phyloP scores from a whole-genome alignment of 192 early-diverging fungal genomes.

The Helicostylum pulchrum region DNA sequence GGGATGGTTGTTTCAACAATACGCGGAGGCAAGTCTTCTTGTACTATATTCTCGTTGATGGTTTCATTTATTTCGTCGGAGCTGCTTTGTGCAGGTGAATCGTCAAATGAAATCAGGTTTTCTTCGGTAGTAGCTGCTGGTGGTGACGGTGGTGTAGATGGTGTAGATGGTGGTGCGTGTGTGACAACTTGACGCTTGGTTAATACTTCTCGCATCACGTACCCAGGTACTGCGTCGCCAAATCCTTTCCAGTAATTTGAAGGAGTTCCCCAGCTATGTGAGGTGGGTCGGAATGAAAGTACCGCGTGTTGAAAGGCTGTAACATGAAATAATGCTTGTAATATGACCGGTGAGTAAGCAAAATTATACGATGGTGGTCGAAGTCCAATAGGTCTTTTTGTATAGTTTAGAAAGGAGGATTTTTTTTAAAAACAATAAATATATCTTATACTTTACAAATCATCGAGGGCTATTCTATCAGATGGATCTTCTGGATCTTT shows the following conservation, averaged over 20 bases:
- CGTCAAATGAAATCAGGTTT: not conserved
- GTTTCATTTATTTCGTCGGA: not conserved
- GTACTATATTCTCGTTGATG: not conserved
- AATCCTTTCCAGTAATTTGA: constrained; percentile 41
- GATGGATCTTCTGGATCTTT: constrained; percentile 25
- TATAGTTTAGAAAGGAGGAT: too few relatives aligned
- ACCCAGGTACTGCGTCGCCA: constrained; percentile 21
- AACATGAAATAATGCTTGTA: constrained; percentile 44
- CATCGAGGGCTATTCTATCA: constrained; percentile 1
- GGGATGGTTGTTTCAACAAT: not conserved
- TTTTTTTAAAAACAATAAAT: too few relatives aligned
- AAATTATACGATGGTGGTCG: constrained; percentile 25
- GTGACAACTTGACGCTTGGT: not conserved
- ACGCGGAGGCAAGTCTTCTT: not conserved
- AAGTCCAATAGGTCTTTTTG: constrained; percentile 38
- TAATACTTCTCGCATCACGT: not conserved
- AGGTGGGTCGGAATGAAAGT: constrained; percentile 31
- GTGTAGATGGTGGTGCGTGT: not conserved
- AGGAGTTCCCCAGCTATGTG: constrained; percentile 32
- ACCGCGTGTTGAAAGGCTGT: constrained; percentile 32
- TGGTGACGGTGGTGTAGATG: not conserved
- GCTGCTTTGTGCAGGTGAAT: not conserved
- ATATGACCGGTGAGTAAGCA: constrained; percentile 26
- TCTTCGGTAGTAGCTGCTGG: not conserved
- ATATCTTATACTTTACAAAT: constrained; percentile 18